Evolutionary conservation across 257 asterid species (phyloP), one percentile per base, ranked within the genome.

Genomic region (Solanum piurae): DNA sequence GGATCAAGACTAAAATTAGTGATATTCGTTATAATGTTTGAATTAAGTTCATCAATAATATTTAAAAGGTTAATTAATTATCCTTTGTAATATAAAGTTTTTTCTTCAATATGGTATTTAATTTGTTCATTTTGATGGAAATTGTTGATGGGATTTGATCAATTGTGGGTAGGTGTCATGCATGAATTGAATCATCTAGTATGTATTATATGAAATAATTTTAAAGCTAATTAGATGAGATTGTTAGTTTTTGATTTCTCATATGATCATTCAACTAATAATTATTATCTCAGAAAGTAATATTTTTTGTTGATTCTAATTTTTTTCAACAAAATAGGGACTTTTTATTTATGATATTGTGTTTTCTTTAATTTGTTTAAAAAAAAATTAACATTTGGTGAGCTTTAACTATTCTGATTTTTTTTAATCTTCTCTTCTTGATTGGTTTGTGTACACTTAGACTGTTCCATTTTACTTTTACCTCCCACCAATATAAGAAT

Each of bases 1-100:
- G 98, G 98, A 91, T 94, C 93, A 95, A 95, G 88, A 89, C 93
- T 89, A 94, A 95, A 86, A 88, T 95, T 73, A 89, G 71, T 46
- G 91, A 94, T 83, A 83, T 94, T 5, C 93, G 95, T 80, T 92
- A 90, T 49, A 91, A 83, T 71, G 46, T 83, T 16, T 94, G 86
- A 83, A 18, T 46, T 46, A 42, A 46, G 23, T 21, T 73, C 2
- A 73, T 40, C 46, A 40, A 34, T 23, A 20, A 29, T 6, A 5
- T 1, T 4, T 5, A 3, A 72, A 34, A 34, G 27, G 46, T 73
- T 34, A 73, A 37, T 72, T 71, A 16, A 34, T 73, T 36, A 74
- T 8, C 34, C 55, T 76, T 76, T 40, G 52, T 20, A 80, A 27
- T 27, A 11, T 46, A 20, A 27, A 44, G 66, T 12, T 27, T 44